Percentiles rank a stretch among this genome's conserved stretches.
These are phyloP conservation scores for Ajuga chamaepitys DNA, from an alignment of 257 asterid genomes.

Conservation along the genomic window DNA sequence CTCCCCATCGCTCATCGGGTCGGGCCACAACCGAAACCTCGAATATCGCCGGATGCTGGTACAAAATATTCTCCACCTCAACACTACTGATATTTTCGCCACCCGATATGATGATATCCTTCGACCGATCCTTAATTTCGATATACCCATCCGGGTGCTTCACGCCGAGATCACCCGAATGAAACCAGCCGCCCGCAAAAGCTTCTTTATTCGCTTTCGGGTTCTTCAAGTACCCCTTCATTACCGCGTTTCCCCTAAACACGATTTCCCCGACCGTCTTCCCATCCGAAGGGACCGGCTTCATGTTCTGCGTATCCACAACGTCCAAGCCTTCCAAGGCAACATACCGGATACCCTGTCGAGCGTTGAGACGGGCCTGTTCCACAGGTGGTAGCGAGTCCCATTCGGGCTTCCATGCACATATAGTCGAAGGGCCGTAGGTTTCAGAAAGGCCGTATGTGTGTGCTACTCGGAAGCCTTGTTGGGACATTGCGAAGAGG, in stretches of 20 bases:
- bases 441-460: constrained; percentile 96
- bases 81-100: constrained; percentile 93
- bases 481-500: constrained; percentile 66
- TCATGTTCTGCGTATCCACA: constrained; percentile 46
- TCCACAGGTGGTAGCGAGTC: constrained; percentile 55
- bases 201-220: constrained; percentile 78
- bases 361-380: constrained; percentile 77
- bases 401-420: constrained; percentile 98
- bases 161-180: constrained; percentile 92
- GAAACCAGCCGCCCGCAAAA: constrained; percentile 78
- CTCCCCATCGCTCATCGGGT: constrained; percentile 91
- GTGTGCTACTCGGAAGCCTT: constrained; percentile 78
- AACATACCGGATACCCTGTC: constrained; percentile 73
- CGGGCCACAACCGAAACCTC: constrained; percentile 91
- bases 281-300: constrained; percentile 74
- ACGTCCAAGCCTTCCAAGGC: constrained; percentile 72
- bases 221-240: constrained; percentile 92
- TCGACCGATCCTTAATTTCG: constrained; percentile 79
- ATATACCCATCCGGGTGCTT: constrained; percentile 82
- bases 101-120: constrained; percentile 89
- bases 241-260: constrained; percentile 73
- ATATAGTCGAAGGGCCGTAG: constrained; percentile 82
- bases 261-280: constrained; percentile 82
- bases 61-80: constrained; percentile 81
- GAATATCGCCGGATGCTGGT: constrained; percentile 64